These are phyloP conservation scores for Cyberlindnera petersonii DNA, from an alignment of 805 yeast species.

Conservation along the genomic window DNA sequence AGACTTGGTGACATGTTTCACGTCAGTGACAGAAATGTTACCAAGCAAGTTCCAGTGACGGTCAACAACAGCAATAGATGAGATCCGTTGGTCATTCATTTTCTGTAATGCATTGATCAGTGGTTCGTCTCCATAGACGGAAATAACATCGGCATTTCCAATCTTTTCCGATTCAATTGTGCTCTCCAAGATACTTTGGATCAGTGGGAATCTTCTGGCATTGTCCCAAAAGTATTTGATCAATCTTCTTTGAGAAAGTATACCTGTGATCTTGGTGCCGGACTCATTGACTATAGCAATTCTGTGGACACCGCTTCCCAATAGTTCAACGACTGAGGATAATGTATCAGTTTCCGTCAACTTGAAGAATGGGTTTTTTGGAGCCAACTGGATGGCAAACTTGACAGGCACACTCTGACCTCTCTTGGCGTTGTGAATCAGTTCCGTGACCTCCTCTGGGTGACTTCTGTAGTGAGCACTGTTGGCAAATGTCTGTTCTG, in stretches of 20 bases:
- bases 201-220: conserved; percentile 76
- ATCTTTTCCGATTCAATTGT: conserved; percentile 70
- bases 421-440: conserved; percentile 61
- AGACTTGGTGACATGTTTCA: conserved; percentile 78
- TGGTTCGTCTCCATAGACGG: conserved; percentile 82
- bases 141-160: conserved; percentile 69
- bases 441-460: conserved; percentile 38
- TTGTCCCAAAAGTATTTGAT: conserved; percentile 88
- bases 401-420: conserved; percentile 92
- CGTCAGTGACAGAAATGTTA: conserved; percentile 93
- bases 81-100: conserved; percentile 81
- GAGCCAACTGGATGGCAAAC: conserved; percentile 78
- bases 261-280: conserved; percentile 64
- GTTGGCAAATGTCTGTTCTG: conserved; percentile 28
- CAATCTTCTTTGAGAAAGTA: conserved; percentile 85
- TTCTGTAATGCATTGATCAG: conserved; percentile 81
- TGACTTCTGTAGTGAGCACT: conserved; percentile 27
- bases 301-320: conserved; percentile 96
- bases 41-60: conserved; percentile 72
- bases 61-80: conserved; percentile 92
- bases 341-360: conserved; percentile 66
- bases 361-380: conserved; percentile 84
- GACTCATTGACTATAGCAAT: conserved; percentile 67
- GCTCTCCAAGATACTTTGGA: conserved; percentile 69
- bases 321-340: conserved; percentile 71